Evolutionary conservation across 1,284 basidiomycete species (phyloP).

Genomic region (Pterulicium gracile): DNA sequence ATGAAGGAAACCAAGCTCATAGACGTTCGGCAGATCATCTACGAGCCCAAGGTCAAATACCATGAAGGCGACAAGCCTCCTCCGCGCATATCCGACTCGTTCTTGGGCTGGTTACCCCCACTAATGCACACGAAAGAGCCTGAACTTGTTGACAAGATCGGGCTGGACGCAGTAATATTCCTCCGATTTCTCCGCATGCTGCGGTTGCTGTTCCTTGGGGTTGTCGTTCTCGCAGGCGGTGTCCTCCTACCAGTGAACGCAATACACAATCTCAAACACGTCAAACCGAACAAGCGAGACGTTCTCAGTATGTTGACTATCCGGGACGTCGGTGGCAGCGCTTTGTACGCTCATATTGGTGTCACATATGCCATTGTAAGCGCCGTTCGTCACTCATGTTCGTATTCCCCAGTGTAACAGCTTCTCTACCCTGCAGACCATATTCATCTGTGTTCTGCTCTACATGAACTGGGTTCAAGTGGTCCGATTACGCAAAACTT

Average conservation of each 20-base stretch:
- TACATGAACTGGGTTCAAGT: conserved; percentile 71
- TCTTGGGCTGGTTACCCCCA: conserved; percentile 86
- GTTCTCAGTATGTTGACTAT: conserved; percentile 71
- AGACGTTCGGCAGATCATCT: conserved; percentile 31
- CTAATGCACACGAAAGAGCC: conserved; percentile 78
- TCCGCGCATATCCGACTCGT: conserved; percentile 70
- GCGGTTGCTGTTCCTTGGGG: conserved; percentile 64
- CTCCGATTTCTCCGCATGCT: conserved; percentile 87
- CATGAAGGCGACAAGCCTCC: conserved; percentile 74
- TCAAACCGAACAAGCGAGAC: conserved; percentile 39
- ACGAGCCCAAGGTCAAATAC: conserved; percentile 85
- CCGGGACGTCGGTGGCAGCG: conserved; percentile 54
- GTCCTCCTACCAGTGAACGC: conserved; percentile 75
- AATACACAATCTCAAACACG: conserved; percentile 51
- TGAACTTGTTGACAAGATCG: conserved; percentile 83
- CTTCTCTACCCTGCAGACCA: conserved; percentile 20
- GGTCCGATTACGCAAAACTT: conserved; percentile 52
- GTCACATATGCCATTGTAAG: conserved; percentile 54
- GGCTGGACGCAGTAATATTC: conserved; percentile 88
- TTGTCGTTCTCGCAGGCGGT: conserved; percentile 59
- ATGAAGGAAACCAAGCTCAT: neutral
- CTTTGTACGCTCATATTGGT: conserved; percentile 69
- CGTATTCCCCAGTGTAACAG: neutral
- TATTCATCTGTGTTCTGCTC: conserved; percentile 52
- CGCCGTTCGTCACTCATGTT: neutral